A percentile compares a stretch with the other conserved stretches of the same genome.
Evolutionary conservation across 441 rosid genomes (phyloP).

Genomic region (Omphalea diandra): DNA sequence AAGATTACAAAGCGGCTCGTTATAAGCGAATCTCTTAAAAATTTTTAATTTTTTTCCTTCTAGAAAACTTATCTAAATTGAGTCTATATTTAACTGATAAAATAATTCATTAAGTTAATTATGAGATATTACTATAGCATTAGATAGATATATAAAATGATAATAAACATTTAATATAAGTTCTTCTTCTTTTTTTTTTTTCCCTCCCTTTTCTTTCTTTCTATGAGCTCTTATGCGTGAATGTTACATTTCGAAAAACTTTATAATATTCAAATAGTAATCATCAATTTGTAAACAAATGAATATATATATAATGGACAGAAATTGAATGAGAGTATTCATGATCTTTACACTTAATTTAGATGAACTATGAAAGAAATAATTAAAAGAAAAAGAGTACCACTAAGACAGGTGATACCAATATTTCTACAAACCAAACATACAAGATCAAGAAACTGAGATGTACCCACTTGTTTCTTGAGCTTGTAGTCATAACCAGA

Average conservation of each 20-base stretch:
- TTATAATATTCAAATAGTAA: no score
- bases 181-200: not conserved
- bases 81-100: no score
- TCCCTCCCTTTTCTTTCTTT: not conserved
- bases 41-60: no score
- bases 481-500: conserved; percentile 23
- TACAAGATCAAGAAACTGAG: conserved; percentile 26
- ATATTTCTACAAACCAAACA: conserved; percentile 32
- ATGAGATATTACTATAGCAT: no score
- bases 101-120: no score
- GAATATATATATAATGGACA: no score
- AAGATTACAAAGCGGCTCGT: no score
- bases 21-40: no score
- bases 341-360: not conserved
- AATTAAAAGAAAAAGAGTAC: conserved; percentile 36
- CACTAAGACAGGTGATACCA: conserved; percentile 30
- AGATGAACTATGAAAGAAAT: conserved; percentile 33
- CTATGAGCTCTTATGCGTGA: not conserved
- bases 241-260: not conserved
- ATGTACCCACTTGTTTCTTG: conserved; percentile 15
- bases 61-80: no score
- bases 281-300: no score
- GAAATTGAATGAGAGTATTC: not conserved
- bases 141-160: no score
- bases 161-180: no score